phyloP scores from a whole-genome alignment of 805 yeast species.

The Kazachstania viticola region DNA sequence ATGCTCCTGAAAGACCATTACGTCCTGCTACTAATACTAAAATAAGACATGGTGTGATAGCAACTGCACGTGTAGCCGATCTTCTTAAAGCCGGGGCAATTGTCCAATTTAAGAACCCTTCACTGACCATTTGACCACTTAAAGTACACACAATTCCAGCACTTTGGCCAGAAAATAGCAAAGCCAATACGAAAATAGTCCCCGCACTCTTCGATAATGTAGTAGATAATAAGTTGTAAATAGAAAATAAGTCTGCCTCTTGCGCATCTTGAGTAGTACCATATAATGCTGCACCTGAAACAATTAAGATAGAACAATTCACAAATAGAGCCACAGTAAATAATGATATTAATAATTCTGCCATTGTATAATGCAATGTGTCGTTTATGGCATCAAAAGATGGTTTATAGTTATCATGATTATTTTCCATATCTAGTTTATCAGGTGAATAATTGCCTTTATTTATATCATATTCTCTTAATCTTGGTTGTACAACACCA shows the following conservation, averaged over 20 bases:
- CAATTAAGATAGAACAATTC: constrained; percentile 78
- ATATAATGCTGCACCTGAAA: constrained; percentile 78
- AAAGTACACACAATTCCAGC: constrained; percentile 94
- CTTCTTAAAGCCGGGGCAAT: constrained; percentile 74
- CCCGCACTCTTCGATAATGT: constrained; percentile 71
- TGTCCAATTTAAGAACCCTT: constrained; percentile 76
- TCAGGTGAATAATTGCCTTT: constrained; percentile 46
- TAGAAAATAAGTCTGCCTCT: constrained; percentile 75
- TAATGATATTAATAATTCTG: constrained; percentile 70
- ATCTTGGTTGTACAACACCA: constrained; percentile 77
- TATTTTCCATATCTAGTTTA: constrained; percentile 26
- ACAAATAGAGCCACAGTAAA: constrained; percentile 88
- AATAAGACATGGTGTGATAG: constrained; percentile 75
- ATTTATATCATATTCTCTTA: constrained; percentile 64
- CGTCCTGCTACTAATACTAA: constrained; percentile 70
- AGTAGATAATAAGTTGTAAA: constrained; percentile 51
- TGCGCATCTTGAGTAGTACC: constrained; percentile 45
- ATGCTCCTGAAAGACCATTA: constrained; percentile 62
- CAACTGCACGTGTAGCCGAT: constrained; percentile 69
- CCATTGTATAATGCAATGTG: constrained; percentile 71
- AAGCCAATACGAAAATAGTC: constrained; percentile 71
- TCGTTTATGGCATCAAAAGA: constrained; percentile 72
- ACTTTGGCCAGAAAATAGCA: constrained; percentile 78
- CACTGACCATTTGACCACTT: constrained; percentile 91
- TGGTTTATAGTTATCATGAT: constrained; percentile 50